A percentile compares a stretch with the other conserved stretches of the same genome.
Conservation (phyloP, 192 early-diverging fungal genomes). For the Gonapodya sp. region DNA sequence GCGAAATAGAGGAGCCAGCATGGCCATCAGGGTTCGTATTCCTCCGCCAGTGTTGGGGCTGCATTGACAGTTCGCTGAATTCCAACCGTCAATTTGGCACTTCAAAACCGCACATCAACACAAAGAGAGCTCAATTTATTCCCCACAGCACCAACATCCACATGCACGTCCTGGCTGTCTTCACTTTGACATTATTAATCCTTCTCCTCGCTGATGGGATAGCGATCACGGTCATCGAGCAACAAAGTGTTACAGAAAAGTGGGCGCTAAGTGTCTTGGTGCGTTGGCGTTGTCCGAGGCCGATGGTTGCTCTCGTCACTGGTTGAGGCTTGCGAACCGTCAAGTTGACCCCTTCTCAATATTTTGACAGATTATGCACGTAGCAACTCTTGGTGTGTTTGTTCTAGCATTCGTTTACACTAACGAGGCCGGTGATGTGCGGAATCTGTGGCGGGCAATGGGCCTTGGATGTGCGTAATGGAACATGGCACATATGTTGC, state of each 20-base stretch:
- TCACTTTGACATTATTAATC: neutral
- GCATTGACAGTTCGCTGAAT: too few relatives aligned
- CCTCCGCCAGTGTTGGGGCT: too few relatives aligned
- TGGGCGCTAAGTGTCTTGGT: neutral
- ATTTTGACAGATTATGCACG: neutral
- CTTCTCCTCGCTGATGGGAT: neutral
- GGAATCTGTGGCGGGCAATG: neutral
- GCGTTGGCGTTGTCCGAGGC: neutral
- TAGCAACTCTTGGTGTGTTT: neutral
- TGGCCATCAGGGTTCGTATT: too few relatives aligned
- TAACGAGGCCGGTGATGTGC: neutral
- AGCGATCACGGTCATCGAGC: neutral
- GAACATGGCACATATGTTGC: too few relatives aligned
- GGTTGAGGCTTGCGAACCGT: neutral
- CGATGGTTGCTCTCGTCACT: neutral
- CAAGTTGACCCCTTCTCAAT: neutral
- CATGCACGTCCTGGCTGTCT: slow-evolving; percentile 6
- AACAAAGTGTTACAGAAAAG: neutral
- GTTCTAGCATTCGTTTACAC: neutral
- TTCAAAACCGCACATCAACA: too few relatives aligned
- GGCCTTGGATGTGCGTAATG: neutral
- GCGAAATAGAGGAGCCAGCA: too few relatives aligned
- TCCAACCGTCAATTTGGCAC: too few relatives aligned
- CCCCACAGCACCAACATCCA: neutral
- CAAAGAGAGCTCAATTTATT: too few relatives aligned